Base-by-base conservation (phyloP, 176 grass and related monocot genomes). In the Cenchrus purpureus region DNA sequence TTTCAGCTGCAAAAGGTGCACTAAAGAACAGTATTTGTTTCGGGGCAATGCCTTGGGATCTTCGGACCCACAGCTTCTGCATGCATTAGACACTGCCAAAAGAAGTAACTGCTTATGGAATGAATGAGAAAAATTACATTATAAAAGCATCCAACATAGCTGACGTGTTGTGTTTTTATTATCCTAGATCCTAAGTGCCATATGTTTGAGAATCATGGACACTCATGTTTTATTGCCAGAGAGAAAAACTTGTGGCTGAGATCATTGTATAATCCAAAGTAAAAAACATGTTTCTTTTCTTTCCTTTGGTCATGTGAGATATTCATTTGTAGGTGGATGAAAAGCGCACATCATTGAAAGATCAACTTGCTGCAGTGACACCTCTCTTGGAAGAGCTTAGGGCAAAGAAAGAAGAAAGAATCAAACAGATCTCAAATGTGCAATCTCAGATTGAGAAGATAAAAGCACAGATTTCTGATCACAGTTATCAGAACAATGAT, bases 351-450 rank as follows among this genome's bases (percentile, higher is more conserved):
- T 92, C 91, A 4, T 86, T 99, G 91, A 99, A 90, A 91, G 90
- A 87, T 50, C 89, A 92, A 82, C 88, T 96, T 89, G 86, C 83
- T n/a, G 67, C 86, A 74, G 84, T 96, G 78, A 92, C 86, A 43
- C 90, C 91, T 86, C 84, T 92, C 43, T 86, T 94, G 90, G 90
- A 99, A 87, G 94, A 99, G 79, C 91, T 99, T 58, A 91, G 86
- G 90, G 68, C 54, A 59, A 96, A 94, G 60, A 99, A 94, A 92
- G 91, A 92, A 81, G 91, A 99, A 44, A 86, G 97, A 79, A 69
- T 92, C 60, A 94, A 85, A 79, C 88, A 92, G 50, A 91, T 99
- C 67, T 85, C 90, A 71, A 85, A 91, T 80, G 50, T 99, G 71
- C 87, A 83, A 74, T 94, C 75, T 13, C 97, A 96, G 83, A 99